These are phyloP conservation scores for Thelephora terrestris DNA, from an alignment of 1,284 basidiomycete genomes.

Conservation along the genomic window DNA sequence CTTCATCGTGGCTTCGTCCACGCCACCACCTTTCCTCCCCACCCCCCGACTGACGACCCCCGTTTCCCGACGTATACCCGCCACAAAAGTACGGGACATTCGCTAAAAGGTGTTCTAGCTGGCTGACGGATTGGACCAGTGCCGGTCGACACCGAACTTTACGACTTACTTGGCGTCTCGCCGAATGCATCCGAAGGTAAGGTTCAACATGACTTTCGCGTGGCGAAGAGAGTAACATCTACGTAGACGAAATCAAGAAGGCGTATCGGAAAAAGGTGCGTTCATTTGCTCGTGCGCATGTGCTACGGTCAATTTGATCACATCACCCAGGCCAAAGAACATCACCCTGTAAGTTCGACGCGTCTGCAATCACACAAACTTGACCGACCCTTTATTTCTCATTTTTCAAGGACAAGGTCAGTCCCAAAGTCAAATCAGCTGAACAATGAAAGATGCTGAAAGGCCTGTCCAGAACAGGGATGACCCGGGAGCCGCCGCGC, in stretches of 20 bases:
- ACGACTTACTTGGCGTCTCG: conserved; percentile 71
- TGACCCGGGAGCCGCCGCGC: conserved; percentile 65
- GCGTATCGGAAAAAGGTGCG: conserved; percentile 84
- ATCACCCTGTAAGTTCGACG: conserved; percentile 68
- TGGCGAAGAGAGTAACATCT: conserved; percentile 1
- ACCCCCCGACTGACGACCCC: too few relatives aligned
- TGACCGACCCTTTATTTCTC: not conserved
- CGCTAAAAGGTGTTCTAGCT: too few relatives aligned
- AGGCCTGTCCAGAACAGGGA: conserved; percentile 55
- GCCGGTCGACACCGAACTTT: conserved; percentile 65
- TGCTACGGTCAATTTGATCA: conserved; percentile 15
- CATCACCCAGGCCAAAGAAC: conserved; percentile 65
- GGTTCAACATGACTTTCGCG: conserved; percentile 6
- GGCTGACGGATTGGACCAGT: conserved; percentile 28
- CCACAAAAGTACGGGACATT: too few relatives aligned
- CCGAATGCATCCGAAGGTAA: conserved; percentile 63
- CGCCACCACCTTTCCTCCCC: too few relatives aligned
- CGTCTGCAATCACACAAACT: not conserved
- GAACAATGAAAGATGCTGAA: too few relatives aligned
- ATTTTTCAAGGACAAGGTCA: conserved; percentile 51
- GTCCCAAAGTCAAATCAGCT: conserved; percentile 3
- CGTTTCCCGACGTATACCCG: too few relatives aligned
- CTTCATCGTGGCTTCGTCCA: too few relatives aligned
- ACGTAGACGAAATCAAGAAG: conserved; percentile 78
- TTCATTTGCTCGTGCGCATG: conserved; percentile 3